Conservation (phyloP, 345 rosid species). For the Ceriops zippeliana region DNA sequence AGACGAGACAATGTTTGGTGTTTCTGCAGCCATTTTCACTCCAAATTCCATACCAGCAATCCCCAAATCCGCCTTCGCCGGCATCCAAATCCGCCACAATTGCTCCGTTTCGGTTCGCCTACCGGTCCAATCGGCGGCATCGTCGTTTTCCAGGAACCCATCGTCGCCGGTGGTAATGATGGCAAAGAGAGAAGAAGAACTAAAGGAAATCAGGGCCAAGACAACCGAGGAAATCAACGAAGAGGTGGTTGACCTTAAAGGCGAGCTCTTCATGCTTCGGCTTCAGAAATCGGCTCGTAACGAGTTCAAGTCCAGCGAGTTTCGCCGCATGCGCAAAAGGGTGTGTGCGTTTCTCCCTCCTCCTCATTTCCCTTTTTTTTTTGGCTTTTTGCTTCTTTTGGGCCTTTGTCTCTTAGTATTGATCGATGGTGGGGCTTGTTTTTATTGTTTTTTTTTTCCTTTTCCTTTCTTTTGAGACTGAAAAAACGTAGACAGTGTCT, state of each 20-base stretch:
- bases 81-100: constrained; percentile 42
- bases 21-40: constrained; percentile 41
- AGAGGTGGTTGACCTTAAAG: constrained; percentile 80
- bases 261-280: constrained; percentile 93
- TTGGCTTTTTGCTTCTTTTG: no score
- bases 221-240: constrained; percentile 75
- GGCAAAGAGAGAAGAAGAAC: constrained; percentile 77
- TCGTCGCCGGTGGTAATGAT: constrained; percentile 50
- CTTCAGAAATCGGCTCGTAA: constrained; percentile 76
- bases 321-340: constrained; percentile 78
- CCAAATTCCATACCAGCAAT: constrained; percentile 26
- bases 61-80: constrained; percentile 48
- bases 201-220: constrained; percentile 69
- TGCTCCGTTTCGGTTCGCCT: constrained; percentile 20
- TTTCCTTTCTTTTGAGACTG: no score
- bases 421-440: no score
- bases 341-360: constrained; percentile 30
- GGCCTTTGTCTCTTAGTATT: no score
- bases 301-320: constrained; percentile 91
- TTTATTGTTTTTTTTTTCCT: no score
- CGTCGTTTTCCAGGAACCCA: constrained; percentile 23
- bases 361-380: constrained; percentile 5
- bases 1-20: constrained; percentile 46
- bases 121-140: constrained; percentile 15
- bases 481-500: no score